Evolutionary conservation across 2,329 filamentous ascomycete species (phyloP).

Genomic region (Neofusicoccum umdonicola): DNA sequence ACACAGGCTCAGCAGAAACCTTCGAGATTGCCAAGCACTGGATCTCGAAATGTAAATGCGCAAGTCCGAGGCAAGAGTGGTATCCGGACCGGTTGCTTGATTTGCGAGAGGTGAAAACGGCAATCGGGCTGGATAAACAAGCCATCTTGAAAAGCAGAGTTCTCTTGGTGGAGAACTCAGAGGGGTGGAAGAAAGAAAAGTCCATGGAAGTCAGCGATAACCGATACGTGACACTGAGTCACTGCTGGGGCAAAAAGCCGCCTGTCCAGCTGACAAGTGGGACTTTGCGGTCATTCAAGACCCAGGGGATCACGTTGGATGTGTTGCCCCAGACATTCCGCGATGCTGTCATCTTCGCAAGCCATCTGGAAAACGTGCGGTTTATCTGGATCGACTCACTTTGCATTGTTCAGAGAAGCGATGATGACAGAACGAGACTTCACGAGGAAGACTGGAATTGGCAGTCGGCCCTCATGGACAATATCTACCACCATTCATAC

Average conservation of each 20-base stretch:
- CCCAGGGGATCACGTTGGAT: neutral
- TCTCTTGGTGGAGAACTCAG: neutral
- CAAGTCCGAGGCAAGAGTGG: neutral
- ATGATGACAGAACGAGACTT: neutral
- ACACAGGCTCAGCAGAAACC: slow-evolving; percentile 5
- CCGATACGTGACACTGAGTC: slow-evolving; percentile 8
- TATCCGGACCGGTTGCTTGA: neutral
- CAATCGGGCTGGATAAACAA: neutral
- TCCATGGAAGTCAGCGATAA: neutral
- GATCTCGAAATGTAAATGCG: slow-evolving; percentile 21
- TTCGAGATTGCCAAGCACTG: slow-evolving; percentile 18
- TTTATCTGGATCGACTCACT: slow-evolving; percentile 22
- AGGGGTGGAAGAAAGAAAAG: neutral
- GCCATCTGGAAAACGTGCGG: slow-evolving; percentile 14
- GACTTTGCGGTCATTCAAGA: slow-evolving; percentile 12
- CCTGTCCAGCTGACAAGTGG: slow-evolving; percentile 10
- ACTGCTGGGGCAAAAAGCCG: slow-evolving; percentile 20
- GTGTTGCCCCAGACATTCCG: slow-evolving; percentile 21
- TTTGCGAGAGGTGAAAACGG: neutral
- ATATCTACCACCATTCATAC: neutral
- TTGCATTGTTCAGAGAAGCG: slow-evolving; percentile 15
- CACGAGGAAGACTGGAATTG: neutral
- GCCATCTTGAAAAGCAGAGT: neutral
- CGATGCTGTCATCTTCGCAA: slow-evolving; percentile 19
- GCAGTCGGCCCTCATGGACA: slow-evolving; percentile 8